Percentiles rank a stretch among this genome's conserved stretches.
phyloP scores from a whole-genome alignment of 768 basidiomycete species.

The Lentinula edodes region DNA sequence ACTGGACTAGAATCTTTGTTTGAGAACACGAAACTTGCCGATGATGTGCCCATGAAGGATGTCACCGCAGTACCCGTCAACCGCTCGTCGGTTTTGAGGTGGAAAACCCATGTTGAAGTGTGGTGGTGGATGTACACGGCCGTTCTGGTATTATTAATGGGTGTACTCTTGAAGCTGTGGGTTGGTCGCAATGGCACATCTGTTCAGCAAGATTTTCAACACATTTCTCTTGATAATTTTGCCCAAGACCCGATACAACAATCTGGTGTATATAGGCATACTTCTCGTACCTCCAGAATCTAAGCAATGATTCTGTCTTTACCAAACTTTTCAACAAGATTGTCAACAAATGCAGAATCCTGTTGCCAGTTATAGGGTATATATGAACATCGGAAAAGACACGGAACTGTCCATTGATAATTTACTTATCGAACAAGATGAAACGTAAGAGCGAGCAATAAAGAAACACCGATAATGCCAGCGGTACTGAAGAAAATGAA shows the following conservation, averaged over 20 bases:
- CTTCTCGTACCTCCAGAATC: neutral
- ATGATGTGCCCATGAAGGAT: slow-evolving; percentile 31
- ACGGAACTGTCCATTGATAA: neutral
- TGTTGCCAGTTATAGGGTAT: neutral
- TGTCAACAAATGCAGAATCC: neutral
- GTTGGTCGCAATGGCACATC: neutral
- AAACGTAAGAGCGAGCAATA: neutral
- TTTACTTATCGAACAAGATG: neutral
- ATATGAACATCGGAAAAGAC: neutral
- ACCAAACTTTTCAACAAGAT: neutral
- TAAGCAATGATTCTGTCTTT: neutral
- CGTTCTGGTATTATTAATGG: slow-evolving; percentile 22
- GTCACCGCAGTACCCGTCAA: neutral
- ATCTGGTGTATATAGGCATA: slow-evolving; percentile 1
- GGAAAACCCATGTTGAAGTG: slow-evolving; percentile 19
- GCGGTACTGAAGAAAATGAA: neutral
- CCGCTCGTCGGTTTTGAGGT: neutral
- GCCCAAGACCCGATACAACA: neutral
- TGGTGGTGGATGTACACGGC: slow-evolving; percentile 32
- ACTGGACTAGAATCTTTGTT: slow-evolving; percentile 73
- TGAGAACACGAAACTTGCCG: slow-evolving; percentile 50
- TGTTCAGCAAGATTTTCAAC: neutral
- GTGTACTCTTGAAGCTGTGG: slow-evolving; percentile 20
- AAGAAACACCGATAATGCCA: neutral
- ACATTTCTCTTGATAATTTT: neutral